A percentile compares a stretch with the other conserved stretches of the same genome.
Evolutionary conservation across 2,329 filamentous ascomycete genomes (phyloP).

Genomic region (Chaetomium strumarium): DNA sequence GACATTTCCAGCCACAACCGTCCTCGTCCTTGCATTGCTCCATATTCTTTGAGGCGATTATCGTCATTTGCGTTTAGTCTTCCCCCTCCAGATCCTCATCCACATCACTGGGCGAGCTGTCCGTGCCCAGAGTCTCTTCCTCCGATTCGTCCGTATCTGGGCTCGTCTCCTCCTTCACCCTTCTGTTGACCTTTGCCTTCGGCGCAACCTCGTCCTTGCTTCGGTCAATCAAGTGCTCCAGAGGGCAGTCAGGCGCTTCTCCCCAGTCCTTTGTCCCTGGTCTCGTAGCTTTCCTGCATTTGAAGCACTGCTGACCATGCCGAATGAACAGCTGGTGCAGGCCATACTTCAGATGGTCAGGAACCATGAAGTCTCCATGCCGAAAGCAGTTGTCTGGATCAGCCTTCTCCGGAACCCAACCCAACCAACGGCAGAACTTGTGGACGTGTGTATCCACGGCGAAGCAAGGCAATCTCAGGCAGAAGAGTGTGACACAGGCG

Average conservation of each 20-base stretch:
- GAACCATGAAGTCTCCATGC: conserved; percentile 48
- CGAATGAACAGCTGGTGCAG: conserved; percentile 50
- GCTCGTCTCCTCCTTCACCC: conserved; percentile 5
- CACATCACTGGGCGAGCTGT: conserved; percentile 11
- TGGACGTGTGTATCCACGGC: conserved; percentile 54
- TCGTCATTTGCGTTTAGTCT: background rate
- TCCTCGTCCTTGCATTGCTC: too few relatives aligned
- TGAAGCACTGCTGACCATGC: conserved; percentile 45
- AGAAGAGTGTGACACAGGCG: conserved; percentile 52
- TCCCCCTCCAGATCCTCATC: conserved; percentile 9
- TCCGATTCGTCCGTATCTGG: conserved; percentile 8
- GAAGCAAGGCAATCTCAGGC: conserved; percentile 47
- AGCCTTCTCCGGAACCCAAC: conserved; percentile 48
- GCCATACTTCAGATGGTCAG: conserved; percentile 48
- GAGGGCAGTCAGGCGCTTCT: conserved; percentile 37
- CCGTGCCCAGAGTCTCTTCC: conserved; percentile 2
- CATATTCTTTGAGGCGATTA: background rate
- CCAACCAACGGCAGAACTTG: conserved; percentile 46
- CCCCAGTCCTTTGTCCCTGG: conserved; percentile 58
- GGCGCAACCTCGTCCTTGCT: conserved; percentile 25
- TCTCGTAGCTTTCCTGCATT: conserved; percentile 43
- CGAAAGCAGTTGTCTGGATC: conserved; percentile 43
- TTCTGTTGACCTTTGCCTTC: conserved; percentile 17
- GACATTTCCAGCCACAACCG: too few relatives aligned
- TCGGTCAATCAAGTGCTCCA: conserved; percentile 38